Base-by-base conservation (phyloP, 352 stramenopile genomes). In the Phytophthora pisi region DNA sequence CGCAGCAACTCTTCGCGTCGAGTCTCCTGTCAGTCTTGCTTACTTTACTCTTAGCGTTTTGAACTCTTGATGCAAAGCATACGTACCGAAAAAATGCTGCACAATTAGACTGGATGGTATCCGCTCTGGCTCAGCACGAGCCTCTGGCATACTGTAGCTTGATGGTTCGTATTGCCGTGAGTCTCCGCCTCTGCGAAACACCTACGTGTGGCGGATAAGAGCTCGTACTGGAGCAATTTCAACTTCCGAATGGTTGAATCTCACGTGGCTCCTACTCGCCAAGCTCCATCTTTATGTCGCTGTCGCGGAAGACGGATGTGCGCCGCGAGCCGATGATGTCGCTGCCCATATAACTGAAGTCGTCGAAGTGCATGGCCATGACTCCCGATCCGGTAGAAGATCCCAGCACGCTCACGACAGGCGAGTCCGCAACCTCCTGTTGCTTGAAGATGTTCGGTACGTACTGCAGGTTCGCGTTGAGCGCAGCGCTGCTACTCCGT, bases 301-400 rank as follows among this genome's bases (percentile, higher is more conserved):
- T 92, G 60, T 95, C 85, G 16, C 85, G 82, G 68, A 93, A 93
- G 57, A 93, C 71, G 20, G 87, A 93, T 20, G 85, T 93, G 42
- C 82, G 84, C n/a, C 87, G 80, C 26, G 85, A 93, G 30, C 87
- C 87, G 68, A 92, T 90, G 55, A 95, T 87, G 52, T 93, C 87
- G 64, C 87, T 95, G 57, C 86, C 88, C 86, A 93, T 93, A 70
- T 94, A 95, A 51, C 82, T 93, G 61, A 94, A 95, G 66, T 94
- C 84, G 31, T 95, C 88, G 46, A 95, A 95, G 67, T 94, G 86
- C 86, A 93, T 93, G 36, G 86, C 83, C 67, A 87, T 75, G 26
- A 85, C 75, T n/a, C 66, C 78, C 16, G 81, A 90, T 28, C 82
- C 81, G 1, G 64, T 75, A 5, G 71, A 79, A 6, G 71, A 74